Conservation (phyloP, 1,284 basidiomycete genomes). For the Peniophora sp. region DNA sequence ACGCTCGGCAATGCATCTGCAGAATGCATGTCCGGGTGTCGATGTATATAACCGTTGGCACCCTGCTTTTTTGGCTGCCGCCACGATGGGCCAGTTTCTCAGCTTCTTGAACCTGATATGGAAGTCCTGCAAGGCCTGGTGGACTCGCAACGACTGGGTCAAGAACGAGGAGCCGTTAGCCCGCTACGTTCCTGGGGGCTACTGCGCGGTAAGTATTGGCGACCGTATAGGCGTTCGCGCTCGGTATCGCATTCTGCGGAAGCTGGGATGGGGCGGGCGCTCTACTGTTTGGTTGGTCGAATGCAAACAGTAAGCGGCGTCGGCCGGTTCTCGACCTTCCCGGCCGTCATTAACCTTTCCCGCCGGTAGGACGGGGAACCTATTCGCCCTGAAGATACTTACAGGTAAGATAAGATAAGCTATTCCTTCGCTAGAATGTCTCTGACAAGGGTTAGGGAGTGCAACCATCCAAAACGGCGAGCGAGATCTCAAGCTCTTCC, state of each 20-base stretch:
- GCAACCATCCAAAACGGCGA: background rate
- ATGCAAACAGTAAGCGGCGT: background rate
- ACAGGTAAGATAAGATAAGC: background rate
- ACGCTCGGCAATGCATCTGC: too few species aligned
- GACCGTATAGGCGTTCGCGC: background rate
- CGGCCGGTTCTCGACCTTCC: too few species aligned
- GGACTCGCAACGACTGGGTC: background rate
- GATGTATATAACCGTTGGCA: too few species aligned
- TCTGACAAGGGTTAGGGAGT: background rate
- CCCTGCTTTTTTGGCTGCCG: too few species aligned
- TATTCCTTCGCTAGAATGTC: background rate
- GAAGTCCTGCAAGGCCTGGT: too few species aligned
- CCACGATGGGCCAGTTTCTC: too few species aligned
- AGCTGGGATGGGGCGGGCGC: background rate
- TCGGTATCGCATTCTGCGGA: background rate
- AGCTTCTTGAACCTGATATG: too few species aligned
- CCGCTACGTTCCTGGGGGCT: background rate
- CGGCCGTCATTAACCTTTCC: background rate
- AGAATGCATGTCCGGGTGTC: too few species aligned
- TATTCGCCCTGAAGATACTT: background rate
- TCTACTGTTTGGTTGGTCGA: background rate
- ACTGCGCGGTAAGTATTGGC: background rate
- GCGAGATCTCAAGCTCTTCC: background rate
- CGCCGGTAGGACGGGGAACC: background rate
- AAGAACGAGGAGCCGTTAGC: background rate